phyloP scores from a whole-genome alignment of 2,329 filamentous ascomycete genomes.

The Dactylella cylindrospora region DNA sequence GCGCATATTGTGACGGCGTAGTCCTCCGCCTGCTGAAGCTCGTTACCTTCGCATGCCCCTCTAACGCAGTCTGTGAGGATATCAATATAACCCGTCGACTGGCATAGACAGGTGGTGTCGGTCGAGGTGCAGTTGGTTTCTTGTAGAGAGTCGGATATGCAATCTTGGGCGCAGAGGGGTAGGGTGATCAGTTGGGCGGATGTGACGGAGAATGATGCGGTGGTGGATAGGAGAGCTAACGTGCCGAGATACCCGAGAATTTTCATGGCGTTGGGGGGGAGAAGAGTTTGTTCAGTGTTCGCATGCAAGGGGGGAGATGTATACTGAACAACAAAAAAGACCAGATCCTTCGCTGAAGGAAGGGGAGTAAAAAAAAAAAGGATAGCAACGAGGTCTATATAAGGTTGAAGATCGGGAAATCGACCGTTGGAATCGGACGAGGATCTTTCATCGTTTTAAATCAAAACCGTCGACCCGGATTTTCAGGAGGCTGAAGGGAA shows the following conservation, averaged over 20 bases:
- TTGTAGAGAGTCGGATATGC: conserved; percentile 56
- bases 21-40: neutral
- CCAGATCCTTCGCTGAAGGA: too few species aligned
- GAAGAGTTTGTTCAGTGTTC: too few species aligned
- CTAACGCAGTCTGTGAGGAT: conserved; percentile 6
- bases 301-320: too few species aligned
- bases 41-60: conserved; percentile 4
- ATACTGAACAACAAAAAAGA: too few species aligned
- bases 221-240: neutral
- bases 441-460: neutral
- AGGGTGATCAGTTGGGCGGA: conserved; percentile 51
- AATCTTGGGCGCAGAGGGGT: conserved; percentile 54
- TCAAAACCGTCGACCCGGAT: neutral
- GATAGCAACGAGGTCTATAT: neutral
- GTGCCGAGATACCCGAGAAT: neutral
- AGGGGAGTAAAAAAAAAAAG: too few species aligned
- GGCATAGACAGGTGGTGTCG: conserved; percentile 51
- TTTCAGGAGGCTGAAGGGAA: conserved; percentile 2
- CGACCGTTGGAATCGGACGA: too few species aligned
- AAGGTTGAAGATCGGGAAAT: too few species aligned
- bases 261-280: neutral
- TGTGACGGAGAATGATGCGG: neutral
- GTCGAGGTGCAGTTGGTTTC: conserved; percentile 53
- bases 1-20: conserved; percentile 2
- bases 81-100: conserved; percentile 48